Conservation (phyloP, 225 moss, liverwort and hornwort genomes). For the Marchantia paleacea region DNA sequence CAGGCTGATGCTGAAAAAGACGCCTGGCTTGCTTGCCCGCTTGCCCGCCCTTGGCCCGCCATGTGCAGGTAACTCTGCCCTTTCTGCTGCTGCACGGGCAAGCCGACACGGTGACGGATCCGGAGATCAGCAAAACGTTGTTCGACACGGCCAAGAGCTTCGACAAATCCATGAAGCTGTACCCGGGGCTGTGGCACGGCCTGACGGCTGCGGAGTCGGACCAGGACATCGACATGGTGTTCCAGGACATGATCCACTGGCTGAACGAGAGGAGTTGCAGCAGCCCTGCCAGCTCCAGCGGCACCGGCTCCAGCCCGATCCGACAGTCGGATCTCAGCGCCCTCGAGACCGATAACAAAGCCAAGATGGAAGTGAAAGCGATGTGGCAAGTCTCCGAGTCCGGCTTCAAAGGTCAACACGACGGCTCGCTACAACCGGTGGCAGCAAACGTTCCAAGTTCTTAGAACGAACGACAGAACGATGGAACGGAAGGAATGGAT, state of each 20-base stretch:
- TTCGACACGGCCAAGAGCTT: slow-evolving; percentile 37
- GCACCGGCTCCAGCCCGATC: slow-evolving; percentile 14
- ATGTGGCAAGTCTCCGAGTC: neutral
- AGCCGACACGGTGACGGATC: slow-evolving; percentile 47
- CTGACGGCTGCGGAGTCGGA: slow-evolving; percentile 44
- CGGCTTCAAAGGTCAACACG: neutral
- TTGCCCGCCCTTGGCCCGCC: too few species aligned
- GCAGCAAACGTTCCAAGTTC: neutral
- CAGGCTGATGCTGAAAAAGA: too few species aligned
- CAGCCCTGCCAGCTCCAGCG: neutral
- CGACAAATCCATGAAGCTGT: slow-evolving; percentile 41
- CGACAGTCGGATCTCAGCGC: slow-evolving; percentile 23
- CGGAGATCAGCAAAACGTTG: slow-evolving; percentile 39
- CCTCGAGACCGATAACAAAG: neutral
- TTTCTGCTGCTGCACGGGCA: slow-evolving; percentile 42
- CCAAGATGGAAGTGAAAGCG: neutral
- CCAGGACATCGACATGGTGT: slow-evolving; percentile 44
- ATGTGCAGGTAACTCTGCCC: slow-evolving; percentile 40
- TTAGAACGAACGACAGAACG: neutral
- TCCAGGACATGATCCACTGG: slow-evolving; percentile 43
- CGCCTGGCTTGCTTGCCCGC: neutral
- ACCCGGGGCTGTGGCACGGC: slow-evolving; percentile 46
- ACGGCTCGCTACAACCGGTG: neutral
- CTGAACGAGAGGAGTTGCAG: slow-evolving; percentile 30
- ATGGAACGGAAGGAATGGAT: neutral